A percentile compares a stretch with the other conserved stretches of the same genome.
phyloP scores from a whole-genome alignment of 768 basidiomycete genomes.

The Auricularia auricula-judae region DNA sequence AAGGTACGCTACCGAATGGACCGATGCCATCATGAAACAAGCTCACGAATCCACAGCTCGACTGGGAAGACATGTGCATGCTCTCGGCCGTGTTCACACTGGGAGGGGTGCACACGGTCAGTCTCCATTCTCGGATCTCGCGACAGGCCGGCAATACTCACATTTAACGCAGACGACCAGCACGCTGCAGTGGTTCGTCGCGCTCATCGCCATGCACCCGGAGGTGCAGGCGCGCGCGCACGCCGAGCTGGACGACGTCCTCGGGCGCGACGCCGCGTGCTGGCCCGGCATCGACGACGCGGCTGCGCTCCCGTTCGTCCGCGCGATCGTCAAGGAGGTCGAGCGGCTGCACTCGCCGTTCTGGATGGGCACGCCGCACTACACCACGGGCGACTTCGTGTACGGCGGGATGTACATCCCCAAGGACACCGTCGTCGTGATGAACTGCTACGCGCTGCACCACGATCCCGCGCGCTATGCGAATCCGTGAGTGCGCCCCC shows the following conservation, averaged over 20 bases:
- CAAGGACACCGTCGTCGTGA: background rate
- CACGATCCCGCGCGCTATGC: conserved; percentile 26
- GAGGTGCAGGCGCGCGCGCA: conserved; percentile 18
- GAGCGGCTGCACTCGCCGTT: conserved; percentile 18
- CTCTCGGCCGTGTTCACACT: conserved; percentile 34
- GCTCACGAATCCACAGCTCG: conserved; percentile 11
- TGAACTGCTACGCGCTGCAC: conserved; percentile 6
- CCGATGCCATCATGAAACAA: too few species aligned
- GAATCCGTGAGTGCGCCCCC: conserved; percentile 18
- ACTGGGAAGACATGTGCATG: conserved; percentile 28
- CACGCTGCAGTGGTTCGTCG: conserved; percentile 23
- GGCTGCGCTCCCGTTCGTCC: conserved; percentile 16
- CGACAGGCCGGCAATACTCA: background rate
- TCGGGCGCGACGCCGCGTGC: conserved; percentile 11
- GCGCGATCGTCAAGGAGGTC: conserved; percentile 24
- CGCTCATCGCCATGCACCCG: conserved; percentile 7
- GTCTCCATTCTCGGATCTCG: conserved; percentile 6
- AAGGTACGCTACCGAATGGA: too few species aligned
- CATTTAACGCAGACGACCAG: conserved; percentile 16
- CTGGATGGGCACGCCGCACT: conserved; percentile 2
- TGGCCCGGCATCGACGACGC: conserved; percentile 15
- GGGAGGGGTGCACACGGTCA: conserved; percentile 32
- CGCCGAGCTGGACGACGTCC: conserved; percentile 17
- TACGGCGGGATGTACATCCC: background rate
- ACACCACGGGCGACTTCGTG: background rate